These are phyloP conservation scores for Xylaria sp. DNA, from an alignment of 2,329 filamentous ascomycete genomes.

Conservation along the genomic window DNA sequence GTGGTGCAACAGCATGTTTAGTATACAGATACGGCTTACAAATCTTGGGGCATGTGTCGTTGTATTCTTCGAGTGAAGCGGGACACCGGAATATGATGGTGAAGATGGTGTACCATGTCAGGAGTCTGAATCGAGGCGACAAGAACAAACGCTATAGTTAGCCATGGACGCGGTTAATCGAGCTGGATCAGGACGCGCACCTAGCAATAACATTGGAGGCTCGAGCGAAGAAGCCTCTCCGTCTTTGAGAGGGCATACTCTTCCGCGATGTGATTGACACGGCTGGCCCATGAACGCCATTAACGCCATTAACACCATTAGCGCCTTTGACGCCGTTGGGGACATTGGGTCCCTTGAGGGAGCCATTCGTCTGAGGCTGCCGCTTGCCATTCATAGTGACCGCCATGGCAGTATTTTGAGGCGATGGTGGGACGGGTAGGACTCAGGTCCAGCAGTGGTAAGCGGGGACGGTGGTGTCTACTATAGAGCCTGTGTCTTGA, in stretches of 20 bases:
- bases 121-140: constrained; percentile 64
- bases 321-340: constrained; percentile 46
- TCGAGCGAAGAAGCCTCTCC: constrained; percentile 52
- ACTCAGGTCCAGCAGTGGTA: constrained; percentile 5
- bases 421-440: constrained; percentile 12
- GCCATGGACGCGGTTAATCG: background rate
- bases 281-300: constrained; percentile 54
- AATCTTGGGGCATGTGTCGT: constrained; percentile 76
- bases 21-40: constrained; percentile 84
- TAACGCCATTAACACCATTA: constrained; percentile 40
- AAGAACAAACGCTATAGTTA: constrained; percentile 29
- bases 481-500: background rate
- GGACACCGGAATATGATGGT: constrained; percentile 88
- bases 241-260: constrained; percentile 41
- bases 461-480: background rate
- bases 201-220: constrained; percentile 64
- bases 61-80: constrained; percentile 72
- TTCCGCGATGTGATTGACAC: constrained; percentile 49
- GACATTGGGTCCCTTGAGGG: constrained; percentile 44
- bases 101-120: constrained; percentile 87
- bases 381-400: constrained; percentile 40
- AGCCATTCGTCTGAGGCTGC: constrained; percentile 53
- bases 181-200: constrained; percentile 44
- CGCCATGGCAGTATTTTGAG: constrained; percentile 10
- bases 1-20: constrained; percentile 73